These are phyloP conservation scores for Fraxinus ornus DNA, from an alignment of 305 asterid species.

Conservation along the genomic window DNA sequence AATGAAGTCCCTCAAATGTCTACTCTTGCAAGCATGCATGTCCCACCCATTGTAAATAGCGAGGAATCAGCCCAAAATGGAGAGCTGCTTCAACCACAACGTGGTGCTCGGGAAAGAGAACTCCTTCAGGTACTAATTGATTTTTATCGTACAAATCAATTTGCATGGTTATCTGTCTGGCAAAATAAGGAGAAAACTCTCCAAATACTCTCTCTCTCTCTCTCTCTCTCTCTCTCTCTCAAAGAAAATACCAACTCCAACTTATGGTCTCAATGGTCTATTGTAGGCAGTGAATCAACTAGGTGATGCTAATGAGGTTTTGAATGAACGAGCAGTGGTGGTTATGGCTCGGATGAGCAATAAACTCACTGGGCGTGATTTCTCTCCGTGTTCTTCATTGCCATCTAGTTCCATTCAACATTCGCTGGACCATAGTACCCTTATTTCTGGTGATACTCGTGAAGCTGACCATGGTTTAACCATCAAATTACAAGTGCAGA, in stretches of 20 bases:
- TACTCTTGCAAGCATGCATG: conserved; percentile 53
- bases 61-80: conserved; percentile 60
- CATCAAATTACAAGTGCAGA: conserved; percentile 87
- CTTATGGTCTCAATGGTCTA: conserved; percentile 20
- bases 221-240: not conserved
- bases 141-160: not conserved
- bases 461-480: conserved; percentile 95
- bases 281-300: conserved; percentile 88
- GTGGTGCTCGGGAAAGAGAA: conserved; percentile 90
- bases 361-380: conserved; percentile 95
- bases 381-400: conserved; percentile 50
- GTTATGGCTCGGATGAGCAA: conserved; percentile 98
- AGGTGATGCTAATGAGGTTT: conserved; percentile 97
- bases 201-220: not conserved
- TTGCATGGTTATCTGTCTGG: not conserved
- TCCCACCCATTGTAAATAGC: conserved; percentile 56
- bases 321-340: conserved; percentile 89
- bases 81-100: conserved; percentile 83
- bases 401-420: conserved; percentile 61
- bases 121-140: conserved; percentile 67
- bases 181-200: not conserved
- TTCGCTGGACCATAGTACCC: conserved; percentile 62
- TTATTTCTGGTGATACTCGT: conserved; percentile 64
- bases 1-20: conserved; percentile 94
- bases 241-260: not conserved